phyloP scores from a whole-genome alignment of 345 rosid genomes.

The Eucalyptus leucophloia region DNA sequence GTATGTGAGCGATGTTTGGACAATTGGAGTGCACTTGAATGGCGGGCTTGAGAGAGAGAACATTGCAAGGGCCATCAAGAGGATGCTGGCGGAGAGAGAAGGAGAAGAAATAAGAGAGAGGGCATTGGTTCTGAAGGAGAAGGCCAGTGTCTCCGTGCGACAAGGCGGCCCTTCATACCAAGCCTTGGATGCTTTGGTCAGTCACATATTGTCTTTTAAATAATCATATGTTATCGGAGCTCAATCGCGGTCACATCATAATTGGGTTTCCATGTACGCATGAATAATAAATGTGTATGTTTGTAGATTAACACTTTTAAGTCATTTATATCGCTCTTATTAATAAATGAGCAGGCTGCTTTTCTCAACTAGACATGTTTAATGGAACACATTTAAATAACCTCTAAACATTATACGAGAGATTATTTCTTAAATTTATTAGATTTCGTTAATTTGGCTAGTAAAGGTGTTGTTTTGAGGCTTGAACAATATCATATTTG shows the following conservation, averaged over 20 bases:
- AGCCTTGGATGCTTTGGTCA: slow-evolving; percentile 16
- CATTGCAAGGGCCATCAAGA: slow-evolving; percentile 22
- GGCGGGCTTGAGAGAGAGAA: slow-evolving; percentile 12
- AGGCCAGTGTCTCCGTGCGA: slow-evolving; percentile 4
- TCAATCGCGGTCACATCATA: neutral
- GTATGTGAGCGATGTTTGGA: slow-evolving; percentile 38
- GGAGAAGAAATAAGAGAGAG: slow-evolving; percentile 29
- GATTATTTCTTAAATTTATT: neutral
- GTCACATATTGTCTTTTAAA: neutral
- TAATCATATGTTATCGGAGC: neutral
- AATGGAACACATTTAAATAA: neutral
- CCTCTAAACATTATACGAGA: neutral
- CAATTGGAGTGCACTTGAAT: slow-evolving; percentile 33
- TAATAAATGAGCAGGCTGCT: neutral
- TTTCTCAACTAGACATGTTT: neutral
- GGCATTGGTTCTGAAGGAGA: slow-evolving; percentile 16
- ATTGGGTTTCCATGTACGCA: neutral
- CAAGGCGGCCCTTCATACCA: slow-evolving; percentile 29
- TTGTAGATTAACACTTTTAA: neutral
- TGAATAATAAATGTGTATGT: neutral
- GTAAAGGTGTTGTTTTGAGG: neutral
- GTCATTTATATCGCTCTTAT: neutral
- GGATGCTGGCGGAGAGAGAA: slow-evolving; percentile 10
- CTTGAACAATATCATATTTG: neutral
- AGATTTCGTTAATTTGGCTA: neutral